phyloP scores from a whole-genome alignment of 2,329 filamentous ascomycete genomes.

The Tetracladium maxilliforme region DNA sequence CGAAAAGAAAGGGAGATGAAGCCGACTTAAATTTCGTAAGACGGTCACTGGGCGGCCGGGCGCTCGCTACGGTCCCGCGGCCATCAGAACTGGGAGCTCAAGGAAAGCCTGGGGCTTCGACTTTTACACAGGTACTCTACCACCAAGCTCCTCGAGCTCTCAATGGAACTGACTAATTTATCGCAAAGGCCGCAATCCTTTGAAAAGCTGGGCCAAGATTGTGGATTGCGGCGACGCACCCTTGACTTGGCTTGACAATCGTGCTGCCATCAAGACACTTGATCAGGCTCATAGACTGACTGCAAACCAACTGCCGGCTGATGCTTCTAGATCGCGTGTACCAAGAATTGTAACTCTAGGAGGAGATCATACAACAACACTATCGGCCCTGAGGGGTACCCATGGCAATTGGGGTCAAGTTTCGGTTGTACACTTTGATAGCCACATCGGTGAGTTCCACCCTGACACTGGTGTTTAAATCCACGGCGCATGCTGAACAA shows the following conservation, averaged over 20 bases:
- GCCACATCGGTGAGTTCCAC: slow-evolving; percentile 11
- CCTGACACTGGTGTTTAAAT: no score
- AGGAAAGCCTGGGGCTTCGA: slow-evolving; percentile 16
- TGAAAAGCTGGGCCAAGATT: slow-evolving; percentile 26
- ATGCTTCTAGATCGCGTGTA: slow-evolving; percentile 9
- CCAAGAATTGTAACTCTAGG: slow-evolving; percentile 11
- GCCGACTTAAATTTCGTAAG: no score
- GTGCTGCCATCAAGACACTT: slow-evolving; percentile 11
- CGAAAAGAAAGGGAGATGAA: no score
- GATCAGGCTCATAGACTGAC: slow-evolving; percentile 12
- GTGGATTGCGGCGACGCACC: slow-evolving; percentile 35
- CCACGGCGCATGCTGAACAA: no score
- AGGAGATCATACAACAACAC: slow-evolving; percentile 12
- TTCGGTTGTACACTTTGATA: slow-evolving; percentile 14
- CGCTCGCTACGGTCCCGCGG: slow-evolving; percentile 18
- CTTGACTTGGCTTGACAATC: slow-evolving; percentile 27
- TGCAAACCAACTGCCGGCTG: slow-evolving; percentile 8
- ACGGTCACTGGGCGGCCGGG: slow-evolving; percentile 18
- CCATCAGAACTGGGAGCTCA: slow-evolving; percentile 11
- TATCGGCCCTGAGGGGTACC: slow-evolving; percentile 13
- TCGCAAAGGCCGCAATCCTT: slow-evolving; percentile 18
- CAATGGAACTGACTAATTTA: slow-evolving; percentile 11
- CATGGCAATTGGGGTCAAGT: slow-evolving; percentile 13
- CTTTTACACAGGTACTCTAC: slow-evolving; percentile 28
- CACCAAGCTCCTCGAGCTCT: no score